A percentile compares a stretch with the other conserved stretches of the same genome.
Evolutionary conservation across 768 basidiomycete genomes (phyloP).

Genomic region (Rhodocollybia butyracea): DNA sequence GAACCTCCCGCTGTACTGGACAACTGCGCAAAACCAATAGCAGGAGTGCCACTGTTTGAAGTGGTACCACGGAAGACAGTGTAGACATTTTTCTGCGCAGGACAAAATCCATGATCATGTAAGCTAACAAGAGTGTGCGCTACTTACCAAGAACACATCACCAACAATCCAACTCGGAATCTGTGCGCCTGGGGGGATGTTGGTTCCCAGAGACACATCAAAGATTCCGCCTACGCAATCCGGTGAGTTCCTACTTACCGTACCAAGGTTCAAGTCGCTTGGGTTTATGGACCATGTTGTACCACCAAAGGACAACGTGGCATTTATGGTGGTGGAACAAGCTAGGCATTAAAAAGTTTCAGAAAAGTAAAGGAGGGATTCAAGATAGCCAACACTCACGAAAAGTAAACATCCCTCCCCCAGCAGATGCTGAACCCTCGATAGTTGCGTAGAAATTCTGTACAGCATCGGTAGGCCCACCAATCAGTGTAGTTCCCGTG

Average conservation of each 20-base stretch:
- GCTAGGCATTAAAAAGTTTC: conserved; percentile 32
- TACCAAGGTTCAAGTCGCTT: conserved; percentile 79
- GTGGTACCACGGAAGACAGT: conserved; percentile 39
- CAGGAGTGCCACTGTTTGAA: conserved; percentile 26
- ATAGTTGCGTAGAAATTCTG: conserved; percentile 65
- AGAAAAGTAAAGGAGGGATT: not conserved
- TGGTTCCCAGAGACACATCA: conserved; percentile 54
- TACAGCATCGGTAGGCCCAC: conserved; percentile 67
- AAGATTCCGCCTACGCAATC: conserved; percentile 69
- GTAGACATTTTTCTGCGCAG: conserved; percentile 51
- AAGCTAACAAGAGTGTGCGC: no score
- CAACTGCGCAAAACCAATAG: conserved; percentile 50
- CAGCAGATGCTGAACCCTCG: conserved; percentile 46
- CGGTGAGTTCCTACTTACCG: conserved; percentile 26
- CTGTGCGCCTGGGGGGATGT: conserved; percentile 32
- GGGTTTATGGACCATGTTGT: conserved; percentile 72
- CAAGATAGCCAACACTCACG: conserved; percentile 43
- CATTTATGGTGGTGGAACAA: conserved; percentile 52
- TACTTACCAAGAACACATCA: conserved; percentile 64
- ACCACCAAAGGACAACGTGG: conserved; percentile 76
- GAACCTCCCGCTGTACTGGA: conserved; percentile 37
- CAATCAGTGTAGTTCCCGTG: conserved; percentile 93
- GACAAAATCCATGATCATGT: no score
- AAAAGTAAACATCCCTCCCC: conserved; percentile 72
- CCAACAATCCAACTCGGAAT: conserved; percentile 66